These are phyloP conservation scores for Rhinocladiella similis DNA, from an alignment of 2,329 filamentous ascomycete genomes.

Conservation along the genomic window DNA sequence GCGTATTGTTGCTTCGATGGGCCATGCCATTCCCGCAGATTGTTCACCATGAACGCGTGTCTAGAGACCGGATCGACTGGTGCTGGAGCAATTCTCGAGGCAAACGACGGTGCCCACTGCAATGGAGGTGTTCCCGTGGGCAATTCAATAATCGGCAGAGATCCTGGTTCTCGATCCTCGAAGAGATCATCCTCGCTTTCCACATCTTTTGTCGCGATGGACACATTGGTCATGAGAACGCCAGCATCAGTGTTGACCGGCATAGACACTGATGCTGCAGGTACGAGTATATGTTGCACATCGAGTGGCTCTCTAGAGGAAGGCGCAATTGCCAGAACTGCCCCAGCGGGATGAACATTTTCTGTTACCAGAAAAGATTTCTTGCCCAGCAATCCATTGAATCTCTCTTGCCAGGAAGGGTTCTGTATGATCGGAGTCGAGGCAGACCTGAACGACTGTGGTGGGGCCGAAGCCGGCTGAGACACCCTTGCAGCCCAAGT, in stretches of 20 bases:
- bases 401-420: constrained; percentile 50
- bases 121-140: constrained; percentile 40
- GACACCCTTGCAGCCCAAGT: constrained; percentile 40
- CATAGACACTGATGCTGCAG: constrained; percentile 24
- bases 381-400: constrained; percentile 77
- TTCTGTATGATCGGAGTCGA: constrained; percentile 47
- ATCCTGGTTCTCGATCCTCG: constrained; percentile 78
- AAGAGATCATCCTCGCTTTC: constrained; percentile 80
- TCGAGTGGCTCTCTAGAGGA: constrained; percentile 68
- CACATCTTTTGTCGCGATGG: constrained; percentile 64
- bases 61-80: constrained; percentile 14
- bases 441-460: constrained; percentile 40
- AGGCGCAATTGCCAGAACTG: constrained; percentile 57
- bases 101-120: constrained; percentile 1
- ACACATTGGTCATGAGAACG: neutral
- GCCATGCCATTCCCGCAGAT: constrained; percentile 18
- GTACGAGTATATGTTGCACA: constrained; percentile 37
- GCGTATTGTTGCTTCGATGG: constrained; percentile 25
- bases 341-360: constrained; percentile 10
- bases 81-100: constrained; percentile 1
- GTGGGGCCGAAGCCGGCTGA: constrained; percentile 37
- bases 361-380: constrained; percentile 46
- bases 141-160: constrained; percentile 69
- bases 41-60: constrained; percentile 21
- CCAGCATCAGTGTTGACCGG: constrained; percentile 7